Evolutionary conservation across 805 yeast species (phyloP), one percentile per base, ranked within the genome.

Genomic region (Diddensiella santjacobensis): DNA sequence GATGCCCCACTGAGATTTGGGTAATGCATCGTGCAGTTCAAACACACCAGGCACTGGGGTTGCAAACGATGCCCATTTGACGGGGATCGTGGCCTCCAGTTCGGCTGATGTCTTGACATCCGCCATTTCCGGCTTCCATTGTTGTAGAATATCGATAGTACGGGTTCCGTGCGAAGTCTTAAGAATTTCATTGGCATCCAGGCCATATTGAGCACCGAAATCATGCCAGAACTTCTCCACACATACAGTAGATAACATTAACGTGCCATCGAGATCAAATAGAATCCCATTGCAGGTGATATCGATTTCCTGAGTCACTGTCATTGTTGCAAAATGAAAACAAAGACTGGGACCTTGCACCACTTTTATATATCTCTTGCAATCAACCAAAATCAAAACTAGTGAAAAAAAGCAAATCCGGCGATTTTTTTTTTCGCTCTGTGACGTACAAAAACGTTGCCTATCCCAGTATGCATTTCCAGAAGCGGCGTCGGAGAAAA

Each of bases 181-280:
- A 64, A 84, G 79, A 48, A 86, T 83, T 58, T 83, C 80, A 55
- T 79, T 81, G 15, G 86, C 79, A 66, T 81, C 79, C 48, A 83
- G 81, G 62, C 77, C 78, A 52, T 87, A 80, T 68, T 84, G 74
- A 59, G 74, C 72, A 56, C 84, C 86, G 62, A 84, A 77, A 51
- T 80, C 83, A 60, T 77, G 78, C 95, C 95, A 87, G 71, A 86
- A 80, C 60, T 80, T 84, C 61, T 85, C 87, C 53, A 87, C 86
- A 50, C 93, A 87, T 47, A 80, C 81, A 51, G 90, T 87, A 36
- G 95, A 84, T 66, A 84, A 80, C 63, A 87, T 87, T 62, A 87
- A 72, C 23, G 96, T 87, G 46, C 96, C 96, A 65, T 87, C 96
- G 45, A 89, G 80, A 69, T 87, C 96, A 68, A 87, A 87, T 54